Conservation (phyloP, 768 basidiomycete species). For the Suillus spraguei region DNA sequence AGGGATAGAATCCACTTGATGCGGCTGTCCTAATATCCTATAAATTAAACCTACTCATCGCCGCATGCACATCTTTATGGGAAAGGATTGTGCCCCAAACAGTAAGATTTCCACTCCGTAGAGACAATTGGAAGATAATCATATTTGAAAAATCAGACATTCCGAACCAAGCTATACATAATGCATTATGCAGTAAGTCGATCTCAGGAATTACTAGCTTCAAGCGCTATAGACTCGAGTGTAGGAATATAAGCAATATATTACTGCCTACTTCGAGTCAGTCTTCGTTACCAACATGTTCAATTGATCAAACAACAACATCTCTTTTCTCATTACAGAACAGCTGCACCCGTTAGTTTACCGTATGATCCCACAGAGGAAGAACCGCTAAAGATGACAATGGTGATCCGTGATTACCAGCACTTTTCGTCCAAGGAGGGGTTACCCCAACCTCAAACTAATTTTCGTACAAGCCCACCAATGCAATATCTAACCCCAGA, state of each 20-base stretch:
- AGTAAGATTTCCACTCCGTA: conserved; percentile 40
- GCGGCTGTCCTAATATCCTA: conserved; percentile 79
- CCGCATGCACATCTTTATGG: conserved; percentile 73
- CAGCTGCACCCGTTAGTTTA: conserved; percentile 50
- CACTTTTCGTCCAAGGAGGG: conserved; percentile 37
- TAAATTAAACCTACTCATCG: conserved; percentile 67
- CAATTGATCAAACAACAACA: not conserved
- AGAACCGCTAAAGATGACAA: conserved; percentile 50
- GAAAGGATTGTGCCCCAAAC: conserved; percentile 70
- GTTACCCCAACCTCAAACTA: conserved; percentile 41
- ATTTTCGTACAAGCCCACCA: conserved; percentile 46
- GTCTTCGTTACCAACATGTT: conserved; percentile 20
- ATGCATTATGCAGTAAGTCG: conserved; percentile 58
- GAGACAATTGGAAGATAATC: not conserved
- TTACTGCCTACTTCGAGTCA: conserved; percentile 68
- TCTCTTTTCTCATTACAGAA: conserved; percentile 37
- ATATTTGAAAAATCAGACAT: conserved; percentile 50
- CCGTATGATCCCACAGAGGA: conserved; percentile 50
- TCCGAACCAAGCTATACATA: conserved; percentile 73
- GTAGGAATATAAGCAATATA: conserved; percentile 59
- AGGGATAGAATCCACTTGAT: conserved; percentile 76
- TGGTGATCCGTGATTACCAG: conserved; percentile 41
- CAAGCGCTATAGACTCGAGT: not conserved
- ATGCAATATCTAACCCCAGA: conserved; percentile 45
- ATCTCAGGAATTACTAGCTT: not conserved